phyloP scores from a whole-genome alignment of 305 asterid genomes.

The Ajuga reptans region DNA sequence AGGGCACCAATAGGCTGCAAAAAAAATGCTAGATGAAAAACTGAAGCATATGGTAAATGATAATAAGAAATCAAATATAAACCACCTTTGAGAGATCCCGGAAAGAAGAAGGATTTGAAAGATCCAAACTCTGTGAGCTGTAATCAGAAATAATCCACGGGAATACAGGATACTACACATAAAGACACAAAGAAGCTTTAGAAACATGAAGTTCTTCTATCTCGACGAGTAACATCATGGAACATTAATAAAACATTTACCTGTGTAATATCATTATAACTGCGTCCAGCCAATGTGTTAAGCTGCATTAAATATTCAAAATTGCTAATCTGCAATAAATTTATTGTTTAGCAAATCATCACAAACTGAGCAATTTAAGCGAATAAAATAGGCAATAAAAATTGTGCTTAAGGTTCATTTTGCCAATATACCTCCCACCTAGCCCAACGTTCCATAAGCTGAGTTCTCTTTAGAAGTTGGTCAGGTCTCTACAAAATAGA shows the following conservation, averaged over 20 bases:
- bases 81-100: conserved; percentile 95
- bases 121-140: conserved; percentile 67
- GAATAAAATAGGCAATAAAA: conserved; percentile 19
- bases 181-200: conserved; percentile 22
- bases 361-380: conserved; percentile 17
- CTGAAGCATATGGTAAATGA: conserved; percentile 7
- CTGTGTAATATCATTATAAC: conserved; percentile 97
- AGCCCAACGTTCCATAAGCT: conserved; percentile 99
- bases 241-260: conserved; percentile 32
- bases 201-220: conserved; percentile 14
- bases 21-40: conserved; percentile 24
- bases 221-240: conserved; percentile 11
- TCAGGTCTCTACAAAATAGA: conserved; percentile 82
- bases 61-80: background rate
- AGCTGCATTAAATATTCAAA: conserved; percentile 98
- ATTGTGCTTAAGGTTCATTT: conserved; percentile 20
- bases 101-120: conserved; percentile 73
- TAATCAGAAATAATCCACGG: conserved; percentile 98
- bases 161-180: conserved; percentile 91
- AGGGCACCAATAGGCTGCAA: conserved; percentile 96
- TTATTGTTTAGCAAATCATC: conserved; percentile 18
- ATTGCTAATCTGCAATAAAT: conserved; percentile 83
- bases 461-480: conserved; percentile 90
- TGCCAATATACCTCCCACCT: conserved; percentile 87
- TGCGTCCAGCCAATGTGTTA: conserved; percentile 95